phyloP scores from a whole-genome alignment of 192 early-diverging fungal species.

The Coemansia sp. region DNA sequence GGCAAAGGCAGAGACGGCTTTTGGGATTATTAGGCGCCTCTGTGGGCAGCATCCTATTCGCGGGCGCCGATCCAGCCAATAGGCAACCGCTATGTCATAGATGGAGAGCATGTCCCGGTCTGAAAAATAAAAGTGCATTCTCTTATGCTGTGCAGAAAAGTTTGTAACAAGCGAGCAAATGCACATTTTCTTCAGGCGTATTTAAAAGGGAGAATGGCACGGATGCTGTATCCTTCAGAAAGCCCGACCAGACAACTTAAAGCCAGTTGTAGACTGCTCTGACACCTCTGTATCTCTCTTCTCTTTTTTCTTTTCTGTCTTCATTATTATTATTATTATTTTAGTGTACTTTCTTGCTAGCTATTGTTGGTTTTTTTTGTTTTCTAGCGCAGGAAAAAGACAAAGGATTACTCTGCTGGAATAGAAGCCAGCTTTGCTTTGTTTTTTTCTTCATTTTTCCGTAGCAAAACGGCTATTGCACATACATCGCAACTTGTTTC shows the following conservation, averaged over 20 bases:
- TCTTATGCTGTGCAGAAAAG: background rate
- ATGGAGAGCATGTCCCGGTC: background rate
- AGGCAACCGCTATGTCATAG: slow-evolving; percentile 33
- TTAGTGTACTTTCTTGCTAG: background rate
- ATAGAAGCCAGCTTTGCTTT: background rate
- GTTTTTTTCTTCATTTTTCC: background rate
- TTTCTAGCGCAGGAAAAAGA: too few relatives aligned
- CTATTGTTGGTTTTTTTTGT: background rate
- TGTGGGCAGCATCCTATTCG: slow-evolving; percentile 31
- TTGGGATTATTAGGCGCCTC: background rate
- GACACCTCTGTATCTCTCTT: background rate
- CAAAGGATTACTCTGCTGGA: too few relatives aligned
- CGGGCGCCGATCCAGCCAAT: slow-evolving; percentile 29
- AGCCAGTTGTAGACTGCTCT: background rate
- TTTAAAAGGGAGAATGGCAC: slow-evolving; percentile 16
- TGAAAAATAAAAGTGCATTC: slow-evolving; percentile 19
- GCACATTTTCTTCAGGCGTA: slow-evolving; percentile 12
- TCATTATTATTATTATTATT: slow-evolving; percentile 13
- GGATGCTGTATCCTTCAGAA: background rate
- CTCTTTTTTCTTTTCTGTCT: slow-evolving; percentile 7
- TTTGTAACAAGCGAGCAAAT: background rate
- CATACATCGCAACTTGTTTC: background rate
- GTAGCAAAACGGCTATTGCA: too few relatives aligned
- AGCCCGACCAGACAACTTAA: background rate
- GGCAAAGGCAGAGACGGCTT: slow-evolving; percentile 11